Evolutionary conservation across 202 grass and related monocot species (phyloP).

Genomic region (Hordeum pubiflorum): DNA sequence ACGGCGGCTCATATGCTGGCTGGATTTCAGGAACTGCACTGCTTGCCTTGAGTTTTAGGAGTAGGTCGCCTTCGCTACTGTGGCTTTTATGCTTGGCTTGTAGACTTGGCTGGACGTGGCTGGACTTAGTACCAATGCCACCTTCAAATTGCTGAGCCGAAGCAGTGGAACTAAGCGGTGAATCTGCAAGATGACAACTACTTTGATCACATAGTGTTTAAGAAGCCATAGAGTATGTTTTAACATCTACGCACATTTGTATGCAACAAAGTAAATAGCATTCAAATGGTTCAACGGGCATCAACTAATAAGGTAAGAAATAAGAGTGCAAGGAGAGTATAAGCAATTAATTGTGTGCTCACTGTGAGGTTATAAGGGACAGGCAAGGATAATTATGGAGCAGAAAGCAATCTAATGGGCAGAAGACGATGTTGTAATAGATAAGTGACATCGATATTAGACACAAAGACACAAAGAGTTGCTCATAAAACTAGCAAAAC

Average conservation of each 20-base stretch:
- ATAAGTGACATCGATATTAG: neutral
- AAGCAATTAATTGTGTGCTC: neutral
- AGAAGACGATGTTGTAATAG: neutral
- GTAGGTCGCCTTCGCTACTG: conserved; percentile 26
- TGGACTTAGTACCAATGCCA: neutral
- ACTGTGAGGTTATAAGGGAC: neutral
- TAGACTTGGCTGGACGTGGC: neutral
- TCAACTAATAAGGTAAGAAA: neutral
- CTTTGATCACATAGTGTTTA: neutral
- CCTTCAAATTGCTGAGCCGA: neutral
- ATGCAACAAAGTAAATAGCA: neutral
- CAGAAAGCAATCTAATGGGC: neutral
- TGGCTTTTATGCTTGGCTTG: conserved; percentile 19
- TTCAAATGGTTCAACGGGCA: neutral
- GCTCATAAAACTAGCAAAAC: neutral
- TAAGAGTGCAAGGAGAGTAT: neutral
- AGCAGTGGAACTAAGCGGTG: neutral
- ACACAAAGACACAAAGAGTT: neutral
- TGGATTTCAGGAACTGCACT: conserved; percentile 32
- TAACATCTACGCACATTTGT: neutral
- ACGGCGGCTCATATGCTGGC: conserved; percentile 6
- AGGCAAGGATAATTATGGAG: neutral
- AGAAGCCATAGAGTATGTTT: neutral
- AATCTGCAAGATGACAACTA: conserved; percentile 28
- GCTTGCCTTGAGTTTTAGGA: conserved; percentile 15